Conservation (phyloP, 257 asterid species). For the Orobanche coerulescens region DNA sequence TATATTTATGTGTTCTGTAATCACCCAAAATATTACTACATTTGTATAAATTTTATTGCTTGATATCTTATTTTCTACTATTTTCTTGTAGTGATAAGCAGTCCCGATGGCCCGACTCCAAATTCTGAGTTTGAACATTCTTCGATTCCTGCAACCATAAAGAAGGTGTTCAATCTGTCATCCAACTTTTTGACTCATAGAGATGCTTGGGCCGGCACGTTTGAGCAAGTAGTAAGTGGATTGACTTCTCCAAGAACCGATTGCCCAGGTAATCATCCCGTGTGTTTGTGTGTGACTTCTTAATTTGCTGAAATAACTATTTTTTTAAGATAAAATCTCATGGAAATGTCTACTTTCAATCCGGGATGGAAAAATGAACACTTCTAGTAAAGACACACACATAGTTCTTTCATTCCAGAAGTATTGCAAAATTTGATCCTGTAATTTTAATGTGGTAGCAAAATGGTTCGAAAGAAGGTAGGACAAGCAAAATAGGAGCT, state of each 20-base stretch:
- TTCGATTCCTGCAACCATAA: constrained; percentile 72
- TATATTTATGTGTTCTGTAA: too few relatives aligned
- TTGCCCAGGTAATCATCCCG: constrained; percentile 49
- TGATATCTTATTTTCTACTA: neutral
- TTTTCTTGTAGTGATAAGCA: constrained; percentile 52
- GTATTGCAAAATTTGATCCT: too few relatives aligned
- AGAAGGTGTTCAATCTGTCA: constrained; percentile 62
- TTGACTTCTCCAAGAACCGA: constrained; percentile 68
- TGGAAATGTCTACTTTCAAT: too few relatives aligned
- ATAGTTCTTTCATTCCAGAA: too few relatives aligned
- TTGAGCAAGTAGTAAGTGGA: constrained; percentile 56
- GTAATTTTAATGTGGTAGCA: too few relatives aligned
- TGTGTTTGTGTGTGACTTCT: too few relatives aligned
- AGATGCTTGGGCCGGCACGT: constrained; percentile 90
- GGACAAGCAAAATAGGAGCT: too few relatives aligned
- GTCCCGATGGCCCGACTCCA: constrained; percentile 50
- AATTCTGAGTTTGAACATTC: constrained; percentile 74
- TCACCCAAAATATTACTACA: too few relatives aligned
- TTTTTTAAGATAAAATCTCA: neutral
- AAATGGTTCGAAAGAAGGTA: too few relatives aligned
- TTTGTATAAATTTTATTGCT: too few relatives aligned
- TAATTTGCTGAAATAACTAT: neutral
- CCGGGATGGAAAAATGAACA: too few relatives aligned
- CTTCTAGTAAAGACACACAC: too few relatives aligned
- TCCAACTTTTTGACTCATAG: constrained; percentile 73